Evolutionary conservation across 2,329 filamentous ascomycete genomes (phyloP), one percentile per base, ranked within the genome.

Genomic region (Aureobasidium sp.): DNA sequence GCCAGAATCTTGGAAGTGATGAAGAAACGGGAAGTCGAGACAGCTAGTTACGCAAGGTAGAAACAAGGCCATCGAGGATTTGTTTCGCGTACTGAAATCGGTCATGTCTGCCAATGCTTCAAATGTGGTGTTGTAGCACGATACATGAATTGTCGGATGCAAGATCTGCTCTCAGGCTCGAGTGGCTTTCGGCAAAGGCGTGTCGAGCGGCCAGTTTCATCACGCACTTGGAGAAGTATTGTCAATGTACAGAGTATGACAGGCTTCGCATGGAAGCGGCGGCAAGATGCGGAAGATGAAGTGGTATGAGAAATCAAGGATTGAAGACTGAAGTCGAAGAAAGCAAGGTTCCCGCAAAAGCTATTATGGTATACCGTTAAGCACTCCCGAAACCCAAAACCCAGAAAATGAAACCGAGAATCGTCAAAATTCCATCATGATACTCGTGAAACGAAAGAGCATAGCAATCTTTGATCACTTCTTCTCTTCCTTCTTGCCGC

Each of bases 401-500:
- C 37, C 41, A 26, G 42, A 42, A 42, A 57, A 17, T 5, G 13
- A 27, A 53, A 44, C 9, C 32, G 9, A 17, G 7, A 42, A 32
- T 13, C 52, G n/a, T 32, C 26, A 13, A 41, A 44, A 32, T 13
- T 26, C 26, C 52, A 57, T 44, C 53, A 27, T 57, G 53, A 36
- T 44, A 57, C 10, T 57, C 53, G 53, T 57, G n/a, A 57, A 44
- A 46, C n/a, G 29, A 17, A 29, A 17, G 15, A n/a, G 15, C 7
- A 29, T 15, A 29, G 26, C 13, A 27, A 29, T 13, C 20, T 52
- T 26, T 39, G 50, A 39, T 52, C 34, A 52, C 63, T 64, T 64
- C 63, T 64, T 64, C 46, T 68, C 65, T 55, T 71, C 66, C 67
- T 72, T 71, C 64, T 70, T 70, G 9, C 70, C 68, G 29, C 71